A percentile compares a stretch with the other conserved stretches of the same genome.
Conservation (phyloP, 2,329 filamentous ascomycete genomes). For the Phialocephala sp. region DNA sequence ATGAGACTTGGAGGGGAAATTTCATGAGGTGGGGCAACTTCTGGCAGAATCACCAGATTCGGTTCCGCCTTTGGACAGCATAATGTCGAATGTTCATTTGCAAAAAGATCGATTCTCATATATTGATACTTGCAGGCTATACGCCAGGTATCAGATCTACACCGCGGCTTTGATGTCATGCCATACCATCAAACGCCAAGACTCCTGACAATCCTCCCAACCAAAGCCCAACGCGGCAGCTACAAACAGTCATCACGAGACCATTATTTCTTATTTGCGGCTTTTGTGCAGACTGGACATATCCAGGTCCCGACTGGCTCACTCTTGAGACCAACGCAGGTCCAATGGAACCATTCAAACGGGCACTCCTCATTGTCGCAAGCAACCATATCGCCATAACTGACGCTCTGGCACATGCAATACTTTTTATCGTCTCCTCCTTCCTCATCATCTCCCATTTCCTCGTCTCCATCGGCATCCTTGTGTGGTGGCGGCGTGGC, state of each 20-base stretch:
- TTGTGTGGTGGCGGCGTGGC: conserved; percentile 50
- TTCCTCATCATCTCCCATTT: conserved; percentile 67
- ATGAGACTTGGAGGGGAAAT: conserved; percentile 7
- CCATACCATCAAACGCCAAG: conserved; percentile 3
- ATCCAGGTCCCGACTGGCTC: conserved; percentile 73
- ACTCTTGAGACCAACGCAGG: conserved; percentile 70
- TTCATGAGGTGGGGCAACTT: conserved; percentile 8
- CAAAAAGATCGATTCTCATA: neutral
- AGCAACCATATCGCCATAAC: conserved; percentile 87
- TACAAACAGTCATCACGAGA: neutral
- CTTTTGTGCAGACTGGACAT: conserved; percentile 62
- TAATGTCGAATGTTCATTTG: conserved; percentile 10
- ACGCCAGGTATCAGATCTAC: neutral
- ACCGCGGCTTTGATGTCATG: neutral
- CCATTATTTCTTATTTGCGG: conserved; percentile 20
- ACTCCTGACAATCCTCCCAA: neutral
- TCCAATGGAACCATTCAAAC: conserved; percentile 90
- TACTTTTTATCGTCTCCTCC: conserved; percentile 79
- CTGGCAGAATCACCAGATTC: conserved; percentile 10
- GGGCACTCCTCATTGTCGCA: conserved; percentile 84
- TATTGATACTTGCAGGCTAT: neutral
- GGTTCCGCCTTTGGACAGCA: neutral
- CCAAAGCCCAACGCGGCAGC: neutral
- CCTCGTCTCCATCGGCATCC: conserved; percentile 58
- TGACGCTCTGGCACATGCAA: conserved; percentile 82